Base-by-base conservation (phyloP, 345 rosid species). In the Noccaea bulbosa region DNA sequence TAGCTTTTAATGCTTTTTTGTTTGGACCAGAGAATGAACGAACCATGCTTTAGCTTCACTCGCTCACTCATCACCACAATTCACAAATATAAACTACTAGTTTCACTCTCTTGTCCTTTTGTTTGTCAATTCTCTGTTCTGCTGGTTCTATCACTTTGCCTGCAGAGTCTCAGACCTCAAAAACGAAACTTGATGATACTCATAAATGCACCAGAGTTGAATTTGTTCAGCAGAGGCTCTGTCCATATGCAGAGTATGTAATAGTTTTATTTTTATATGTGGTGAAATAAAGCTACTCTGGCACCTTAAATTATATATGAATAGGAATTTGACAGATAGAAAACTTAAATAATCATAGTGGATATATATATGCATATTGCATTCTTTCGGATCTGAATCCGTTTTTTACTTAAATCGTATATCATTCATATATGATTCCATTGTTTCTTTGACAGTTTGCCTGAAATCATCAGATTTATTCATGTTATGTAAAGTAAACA, bases 1-100 rank as follows among this genome's bases (percentile, higher is more conserved):
- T 39, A 53, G 75, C 79, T 63, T 75, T 75, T 62, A 69, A 69
- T 75, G 79, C 30, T 75, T 58, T 51, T 65, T 41, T 65, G 61
- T 58, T 74, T 53, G 60, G 50, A 69, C 24, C 65, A 55, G 27
- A 39, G 79, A 47, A 17, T 61, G 65, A 75, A 62, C 11, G 5
- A 69, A 61, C 71, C 65, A 55, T 62, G 14, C 44, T 69, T 75
- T 38, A 9, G 62, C 49, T 60, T 57, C 58, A 32, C 34, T 71
- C 69, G 7, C 68, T 61, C 69, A 43, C 62, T 74, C 62, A 49
- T 67, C 53, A 48, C 49, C 30, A 65, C 40, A 41, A 8, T 14
- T 60, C 12, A 66, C 35, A 47, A 8, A 16, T 65, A 16, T 8
- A 9, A 49, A 41, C 22, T 65, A 30, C 9, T 37, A 16, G 5